phyloP scores from a whole-genome alignment of 2,329 filamentous ascomycete genomes.

The Aspergillus tubingensis region DNA sequence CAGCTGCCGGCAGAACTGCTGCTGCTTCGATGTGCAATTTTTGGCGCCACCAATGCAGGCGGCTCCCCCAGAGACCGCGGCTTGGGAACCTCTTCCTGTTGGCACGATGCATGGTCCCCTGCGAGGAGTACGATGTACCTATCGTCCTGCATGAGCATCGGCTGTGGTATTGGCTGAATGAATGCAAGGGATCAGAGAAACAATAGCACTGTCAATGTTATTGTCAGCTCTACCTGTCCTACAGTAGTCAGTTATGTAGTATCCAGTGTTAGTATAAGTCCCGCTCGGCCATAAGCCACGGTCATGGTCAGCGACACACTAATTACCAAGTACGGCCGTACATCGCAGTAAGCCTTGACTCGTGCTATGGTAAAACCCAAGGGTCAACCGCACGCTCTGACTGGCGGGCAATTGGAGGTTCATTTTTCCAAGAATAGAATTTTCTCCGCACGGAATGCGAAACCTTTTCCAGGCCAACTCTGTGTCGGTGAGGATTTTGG shows the following conservation, averaged over 20 bases:
- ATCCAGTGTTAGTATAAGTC: not conserved
- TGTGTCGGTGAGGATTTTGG: slow-evolving; percentile 9
- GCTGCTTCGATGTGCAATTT: not conserved
- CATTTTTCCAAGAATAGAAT: slow-evolving; percentile 5
- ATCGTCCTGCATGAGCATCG: not conserved
- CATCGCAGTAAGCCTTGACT: too few species aligned
- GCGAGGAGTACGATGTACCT: not conserved
- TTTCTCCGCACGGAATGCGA: slow-evolving; percentile 6
- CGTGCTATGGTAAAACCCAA: not conserved
- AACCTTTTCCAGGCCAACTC: slow-evolving; percentile 1
- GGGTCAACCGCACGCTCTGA: not conserved
- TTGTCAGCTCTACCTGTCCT: not conserved
- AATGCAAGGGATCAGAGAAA: not conserved
- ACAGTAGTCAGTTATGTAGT: not conserved
- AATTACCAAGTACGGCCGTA: too few species aligned
- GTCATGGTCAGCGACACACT: not conserved
- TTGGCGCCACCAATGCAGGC: slow-evolving; percentile 3
- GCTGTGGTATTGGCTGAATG: not conserved
- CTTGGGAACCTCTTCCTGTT: not conserved
- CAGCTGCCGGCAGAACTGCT: slow-evolving; percentile 3
- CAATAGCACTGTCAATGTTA: slow-evolving; percentile 1
- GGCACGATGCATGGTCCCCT: not conserved
- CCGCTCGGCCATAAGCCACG: not conserved
- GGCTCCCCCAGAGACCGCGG: not conserved
- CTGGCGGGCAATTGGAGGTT: slow-evolving; percentile 2